Base-by-base conservation (phyloP, 1,284 basidiomycete genomes). In the Xerocomus minutiporus region DNA sequence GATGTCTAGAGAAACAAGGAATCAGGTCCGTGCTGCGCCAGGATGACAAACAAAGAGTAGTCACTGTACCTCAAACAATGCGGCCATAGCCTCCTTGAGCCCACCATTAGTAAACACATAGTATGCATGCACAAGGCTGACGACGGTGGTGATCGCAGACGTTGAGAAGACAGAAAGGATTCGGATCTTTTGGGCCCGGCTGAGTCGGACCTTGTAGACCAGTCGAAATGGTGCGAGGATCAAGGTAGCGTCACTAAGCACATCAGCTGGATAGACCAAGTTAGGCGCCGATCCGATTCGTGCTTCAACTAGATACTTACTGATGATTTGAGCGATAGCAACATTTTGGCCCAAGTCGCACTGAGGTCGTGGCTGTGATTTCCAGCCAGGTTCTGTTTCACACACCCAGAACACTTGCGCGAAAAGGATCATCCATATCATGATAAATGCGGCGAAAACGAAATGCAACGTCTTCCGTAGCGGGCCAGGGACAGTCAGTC, bases 71-170 rank as follows among this genome's bases (percentile, higher is more conserved):
- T 52, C 51, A 12, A 52, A 28, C 2, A 51, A 25, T 25, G 48
- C 51, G 8, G 40, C 26, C 11, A 52, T 17, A n/a, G 51, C 26
- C 34, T 52, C 51, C 12, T 23, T 51, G 9, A 52, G 32, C 9
- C 39, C 40, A 17, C 51, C 51, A 12, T 36, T 1, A 4, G 32
- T 42, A 25, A 52, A 28, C 17, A 52, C 51, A 17, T 51, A 52
- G 32, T 51, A 48, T 9, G 46, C n/a, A 12, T 48, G 46, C 3
- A 38, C 26, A 12, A 48, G 25, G 28, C 46, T 39, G 48, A 52
- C 51, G 8, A 52, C 13, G 4, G 51, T 52, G 25, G 51, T 43
- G 34, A 52, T 52, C n/a, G 51, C 51, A 15, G 51, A 52, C 7
- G 51, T 29, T 26, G 51, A 52, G 29, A 52, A 52, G 39, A 52